These are phyloP conservation scores for Urochloa ruziziensis DNA, from an alignment of 176 grass and related monocot species.

Conservation along the genomic window DNA sequence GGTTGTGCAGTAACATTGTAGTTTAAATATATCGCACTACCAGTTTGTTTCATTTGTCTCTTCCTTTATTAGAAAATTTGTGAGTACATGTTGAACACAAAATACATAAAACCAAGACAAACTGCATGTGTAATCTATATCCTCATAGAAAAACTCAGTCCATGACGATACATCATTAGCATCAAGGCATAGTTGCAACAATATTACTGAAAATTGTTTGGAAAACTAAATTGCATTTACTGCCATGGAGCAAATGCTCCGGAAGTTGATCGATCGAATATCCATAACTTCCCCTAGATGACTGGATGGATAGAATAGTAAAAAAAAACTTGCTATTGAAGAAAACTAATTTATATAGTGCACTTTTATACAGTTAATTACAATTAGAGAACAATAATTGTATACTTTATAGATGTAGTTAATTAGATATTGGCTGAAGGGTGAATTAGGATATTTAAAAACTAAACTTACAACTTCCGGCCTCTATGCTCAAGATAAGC, in stretches of 20 bases:
- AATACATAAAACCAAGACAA: not conserved
- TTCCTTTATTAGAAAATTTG: not conserved
- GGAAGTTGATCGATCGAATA: not conserved
- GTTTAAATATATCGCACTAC: not conserved
- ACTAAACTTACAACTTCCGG: too few relatives aligned
- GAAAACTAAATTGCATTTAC: not conserved
- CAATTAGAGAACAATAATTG: too few relatives aligned
- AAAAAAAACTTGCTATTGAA: too few relatives aligned
- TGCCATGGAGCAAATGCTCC: not conserved
- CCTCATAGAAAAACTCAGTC: not conserved
- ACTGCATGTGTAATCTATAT: not conserved
- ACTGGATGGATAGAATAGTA: too few relatives aligned
- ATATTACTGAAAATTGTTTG: not conserved
- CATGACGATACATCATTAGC: not conserved
- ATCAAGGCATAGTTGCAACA: too few relatives aligned
- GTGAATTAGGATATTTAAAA: too few relatives aligned
- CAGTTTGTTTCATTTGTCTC: not conserved
- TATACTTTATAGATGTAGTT: too few relatives aligned
- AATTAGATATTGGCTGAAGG: too few relatives aligned
- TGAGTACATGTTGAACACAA: not conserved
- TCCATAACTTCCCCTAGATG: too few relatives aligned
- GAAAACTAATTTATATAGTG: too few relatives aligned
- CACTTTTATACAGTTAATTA: too few relatives aligned
- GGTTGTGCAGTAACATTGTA: slow-evolving; percentile 25
- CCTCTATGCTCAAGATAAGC: too few relatives aligned